phyloP scores from a whole-genome alignment of 108 stramenopile genomes.

The Asterionellopsis glacialis region DNA sequence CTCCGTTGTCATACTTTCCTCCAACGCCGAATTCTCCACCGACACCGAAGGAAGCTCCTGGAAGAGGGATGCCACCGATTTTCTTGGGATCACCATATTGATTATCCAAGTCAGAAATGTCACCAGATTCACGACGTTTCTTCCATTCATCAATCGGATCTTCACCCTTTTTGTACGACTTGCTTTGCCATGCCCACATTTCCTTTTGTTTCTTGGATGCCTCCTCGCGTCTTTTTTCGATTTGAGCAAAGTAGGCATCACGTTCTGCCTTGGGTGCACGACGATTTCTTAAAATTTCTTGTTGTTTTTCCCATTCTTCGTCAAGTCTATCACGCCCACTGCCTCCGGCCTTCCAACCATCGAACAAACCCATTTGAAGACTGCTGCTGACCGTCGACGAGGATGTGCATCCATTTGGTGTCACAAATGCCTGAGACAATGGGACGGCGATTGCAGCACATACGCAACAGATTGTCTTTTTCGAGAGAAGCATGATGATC shows the following conservation, averaged over 20 bases:
- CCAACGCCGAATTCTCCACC: constrained; percentile 90
- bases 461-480: no score
- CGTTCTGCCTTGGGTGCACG: constrained; percentile 54
- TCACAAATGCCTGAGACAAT: no score
- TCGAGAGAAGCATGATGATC: no score
- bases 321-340: constrained; percentile 48
- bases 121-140: constrained; percentile 64
- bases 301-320: constrained; percentile 75
- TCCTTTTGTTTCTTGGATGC: constrained; percentile 66
- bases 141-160: constrained; percentile 87
- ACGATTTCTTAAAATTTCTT: constrained; percentile 64
- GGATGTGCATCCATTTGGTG: no score
- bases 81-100: constrained; percentile 82
- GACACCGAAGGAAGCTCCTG: constrained; percentile 81
- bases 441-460: no score
- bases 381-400: neutral
- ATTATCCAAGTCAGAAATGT: constrained; percentile 79
- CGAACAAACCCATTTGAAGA: constrained; percentile 33
- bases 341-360: constrained; percentile 40
- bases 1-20: constrained; percentile 95
- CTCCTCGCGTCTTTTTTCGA: constrained; percentile 62
- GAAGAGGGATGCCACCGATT: constrained; percentile 85
- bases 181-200: constrained; percentile 88
- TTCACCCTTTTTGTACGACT: constrained; percentile 73
- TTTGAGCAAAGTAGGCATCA: constrained; percentile 68